Conservation (phyloP, 345 rosid species). For the Brassica incana region DNA sequence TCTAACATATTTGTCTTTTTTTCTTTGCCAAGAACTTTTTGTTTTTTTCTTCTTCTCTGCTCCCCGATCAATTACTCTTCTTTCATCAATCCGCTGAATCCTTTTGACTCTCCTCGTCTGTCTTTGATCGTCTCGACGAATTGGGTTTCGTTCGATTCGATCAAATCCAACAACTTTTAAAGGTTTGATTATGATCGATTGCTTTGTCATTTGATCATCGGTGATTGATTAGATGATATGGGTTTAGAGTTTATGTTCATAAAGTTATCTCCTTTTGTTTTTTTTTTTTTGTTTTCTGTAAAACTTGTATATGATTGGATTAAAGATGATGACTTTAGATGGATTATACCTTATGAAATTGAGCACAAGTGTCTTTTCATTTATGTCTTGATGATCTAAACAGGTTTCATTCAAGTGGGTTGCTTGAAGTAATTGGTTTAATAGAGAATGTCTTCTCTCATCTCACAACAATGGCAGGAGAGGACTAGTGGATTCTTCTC, state of each 20-base stretch:
- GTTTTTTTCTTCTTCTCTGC: not conserved
- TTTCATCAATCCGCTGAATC: slow-evolving; percentile 11
- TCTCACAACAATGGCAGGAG: slow-evolving; percentile 86
- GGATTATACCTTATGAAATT: not conserved
- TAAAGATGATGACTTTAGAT: not conserved
- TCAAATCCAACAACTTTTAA: not conserved
- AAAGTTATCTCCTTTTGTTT: not conserved
- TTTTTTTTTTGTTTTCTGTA: not conserved
- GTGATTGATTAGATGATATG: slow-evolving; percentile 1
- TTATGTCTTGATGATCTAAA: not conserved
- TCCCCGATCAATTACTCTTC: slow-evolving; percentile 6
- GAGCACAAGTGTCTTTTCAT: not conserved
- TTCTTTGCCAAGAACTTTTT: too few species aligned
- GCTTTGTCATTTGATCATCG: not conserved
- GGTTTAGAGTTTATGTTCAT: slow-evolving; percentile 6
- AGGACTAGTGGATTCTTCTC: slow-evolving; percentile 82
- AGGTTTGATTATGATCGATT: slow-evolving; percentile 24
- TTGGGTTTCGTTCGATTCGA: slow-evolving; percentile 20
- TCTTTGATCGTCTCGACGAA: slow-evolving; percentile 22
- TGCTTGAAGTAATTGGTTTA: slow-evolving; percentile 6
- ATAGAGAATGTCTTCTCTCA: slow-evolving; percentile 66
- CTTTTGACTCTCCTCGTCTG: slow-evolving; percentile 9
- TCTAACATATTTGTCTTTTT: not conserved
- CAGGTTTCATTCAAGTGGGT: not conserved
- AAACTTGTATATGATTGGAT: not conserved